Evolutionary conservation across 23 red algal species (phyloP).

Genomic region (Pyropia haitanensis): DNA sequence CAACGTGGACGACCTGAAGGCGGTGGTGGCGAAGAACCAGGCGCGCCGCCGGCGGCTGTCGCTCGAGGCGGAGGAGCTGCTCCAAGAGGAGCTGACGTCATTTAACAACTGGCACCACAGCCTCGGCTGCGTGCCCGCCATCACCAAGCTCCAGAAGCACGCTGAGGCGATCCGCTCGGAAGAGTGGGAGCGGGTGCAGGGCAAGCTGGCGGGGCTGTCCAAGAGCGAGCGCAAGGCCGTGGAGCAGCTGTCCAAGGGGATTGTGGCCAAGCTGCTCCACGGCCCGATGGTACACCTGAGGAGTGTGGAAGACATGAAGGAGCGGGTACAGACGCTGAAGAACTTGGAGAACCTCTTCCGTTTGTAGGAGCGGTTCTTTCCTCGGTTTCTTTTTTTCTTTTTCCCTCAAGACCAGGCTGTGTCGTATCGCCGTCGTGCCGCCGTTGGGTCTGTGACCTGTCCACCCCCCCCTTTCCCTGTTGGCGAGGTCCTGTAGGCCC

Average conservation of each 20-base stretch:
- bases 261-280: conserved; percentile 96
- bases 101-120: conserved; percentile 95
- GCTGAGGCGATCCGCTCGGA: conserved; percentile 88
- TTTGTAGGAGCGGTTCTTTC: conserved; percentile 17
- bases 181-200: conserved; percentile 72
- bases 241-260: conserved; percentile 82
- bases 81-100: conserved; percentile 62
- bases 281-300: conserved; percentile 84
- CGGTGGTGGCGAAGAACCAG: conserved; percentile 96
- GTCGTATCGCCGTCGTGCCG: no score
- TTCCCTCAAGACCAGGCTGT: background rate
- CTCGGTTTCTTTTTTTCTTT: conserved; percentile 6
- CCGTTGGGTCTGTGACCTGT: no score
- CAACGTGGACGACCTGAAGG: conserved; percentile 99
- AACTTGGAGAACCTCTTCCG: conserved; percentile 88
- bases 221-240: conserved; percentile 78
- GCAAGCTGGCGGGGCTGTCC: conserved; percentile 61
- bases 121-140: conserved; percentile 83
- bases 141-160: conserved; percentile 84
- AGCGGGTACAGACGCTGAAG: conserved; percentile 65
- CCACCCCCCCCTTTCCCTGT: no score
- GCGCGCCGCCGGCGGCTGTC: conserved; percentile 56
- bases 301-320: conserved; percentile 83
- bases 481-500: background rate
- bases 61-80: conserved; percentile 74